Evolutionary conservation across 768 basidiomycete species (phyloP).

Genomic region (Pleurotus platypus): DNA sequence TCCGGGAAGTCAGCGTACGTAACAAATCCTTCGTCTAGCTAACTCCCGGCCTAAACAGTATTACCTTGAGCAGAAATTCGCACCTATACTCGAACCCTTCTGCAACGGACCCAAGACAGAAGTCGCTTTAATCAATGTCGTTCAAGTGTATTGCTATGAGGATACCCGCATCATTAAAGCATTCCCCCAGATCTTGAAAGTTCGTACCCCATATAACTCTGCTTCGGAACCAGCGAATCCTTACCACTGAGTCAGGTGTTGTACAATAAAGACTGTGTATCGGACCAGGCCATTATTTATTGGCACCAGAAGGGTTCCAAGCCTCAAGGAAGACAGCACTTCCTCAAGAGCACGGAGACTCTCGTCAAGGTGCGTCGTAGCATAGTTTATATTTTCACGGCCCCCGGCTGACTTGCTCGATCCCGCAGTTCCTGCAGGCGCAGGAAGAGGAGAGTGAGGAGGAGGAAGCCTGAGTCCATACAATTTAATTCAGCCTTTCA

Average conservation of each 20-base stretch:
- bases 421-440: slow-evolving; percentile 83
- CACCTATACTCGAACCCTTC: slow-evolving; percentile 87
- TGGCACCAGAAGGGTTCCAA: slow-evolving; percentile 98
- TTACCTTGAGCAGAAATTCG: slow-evolving; percentile 56
- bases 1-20: slow-evolving; percentile 84
- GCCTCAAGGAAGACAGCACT: slow-evolving; percentile 92
- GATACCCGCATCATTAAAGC: slow-evolving; percentile 93
- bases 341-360: slow-evolving; percentile 82
- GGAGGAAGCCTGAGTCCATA: slow-evolving; percentile 22
- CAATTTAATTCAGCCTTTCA: too few species aligned
- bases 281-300: slow-evolving; percentile 95
- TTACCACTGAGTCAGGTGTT: slow-evolving; percentile 54
- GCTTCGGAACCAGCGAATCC: too few species aligned
- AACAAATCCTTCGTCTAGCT: not conserved
- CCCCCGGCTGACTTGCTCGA: not conserved
- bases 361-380: slow-evolving; percentile 73
- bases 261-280: slow-evolving; percentile 94
- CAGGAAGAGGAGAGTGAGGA: slow-evolving; percentile 77
- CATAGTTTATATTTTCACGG: not conserved
- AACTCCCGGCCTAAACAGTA: not conserved
- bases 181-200: slow-evolving; percentile 94
- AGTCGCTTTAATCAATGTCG: slow-evolving; percentile 91
- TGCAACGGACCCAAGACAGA: slow-evolving; percentile 85
- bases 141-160: slow-evolving; percentile 95
- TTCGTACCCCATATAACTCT: slow-evolving; percentile 14